These are phyloP conservation scores for Colletotrichum gigasporum DNA, from an alignment of 2,329 filamentous ascomycete species.

Conservation along the genomic window DNA sequence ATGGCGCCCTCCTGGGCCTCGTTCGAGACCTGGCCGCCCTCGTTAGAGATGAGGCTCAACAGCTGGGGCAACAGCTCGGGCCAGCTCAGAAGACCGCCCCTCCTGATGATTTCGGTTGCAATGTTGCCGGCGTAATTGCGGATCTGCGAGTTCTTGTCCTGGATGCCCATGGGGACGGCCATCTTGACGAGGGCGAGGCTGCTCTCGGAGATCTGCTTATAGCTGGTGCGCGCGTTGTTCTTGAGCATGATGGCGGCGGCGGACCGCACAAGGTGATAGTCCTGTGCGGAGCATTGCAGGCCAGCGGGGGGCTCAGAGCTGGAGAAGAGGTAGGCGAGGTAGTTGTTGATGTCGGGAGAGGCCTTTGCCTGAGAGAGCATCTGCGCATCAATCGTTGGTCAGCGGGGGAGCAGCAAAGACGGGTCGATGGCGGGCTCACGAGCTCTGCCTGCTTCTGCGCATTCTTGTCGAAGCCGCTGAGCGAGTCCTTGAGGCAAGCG, in stretches of 20 bases:
- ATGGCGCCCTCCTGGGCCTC: conserved; percentile 92
- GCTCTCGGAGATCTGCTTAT: conserved; percentile 77
- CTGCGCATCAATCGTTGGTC: conserved; percentile 55
- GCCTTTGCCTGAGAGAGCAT: conserved; percentile 91
- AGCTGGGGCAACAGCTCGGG: conserved; percentile 89
- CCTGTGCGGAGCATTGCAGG: conserved; percentile 65
- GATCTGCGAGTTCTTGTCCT: conserved; percentile 84
- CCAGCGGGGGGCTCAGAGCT: conserved; percentile 70
- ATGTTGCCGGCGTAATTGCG: conserved; percentile 91
- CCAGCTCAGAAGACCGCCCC: conserved; percentile 89
- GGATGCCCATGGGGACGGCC: conserved; percentile 79
- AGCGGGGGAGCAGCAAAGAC: conserved; percentile 31
- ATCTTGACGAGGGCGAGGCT: conserved; percentile 83
- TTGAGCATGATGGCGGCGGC: conserved; percentile 95
- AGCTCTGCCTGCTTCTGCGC: conserved; percentile 90
- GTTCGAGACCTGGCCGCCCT: conserved; percentile 70
- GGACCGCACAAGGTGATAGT: conserved; percentile 82
- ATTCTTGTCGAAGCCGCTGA: conserved; percentile 82
- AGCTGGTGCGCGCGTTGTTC: conserved; percentile 84
- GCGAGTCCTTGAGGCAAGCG: conserved; percentile 88
- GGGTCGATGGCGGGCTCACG: conserved; percentile 60
- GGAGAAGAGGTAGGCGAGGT: conserved; percentile 90
- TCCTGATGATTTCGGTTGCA: conserved; percentile 88
- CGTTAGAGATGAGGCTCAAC: conserved; percentile 79
- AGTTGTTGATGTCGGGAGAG: conserved; percentile 96